Evolutionary conservation across 345 rosid species (phyloP), one percentile per base, ranked within the genome.

Genomic region (Citrus cavaleriei): DNA sequence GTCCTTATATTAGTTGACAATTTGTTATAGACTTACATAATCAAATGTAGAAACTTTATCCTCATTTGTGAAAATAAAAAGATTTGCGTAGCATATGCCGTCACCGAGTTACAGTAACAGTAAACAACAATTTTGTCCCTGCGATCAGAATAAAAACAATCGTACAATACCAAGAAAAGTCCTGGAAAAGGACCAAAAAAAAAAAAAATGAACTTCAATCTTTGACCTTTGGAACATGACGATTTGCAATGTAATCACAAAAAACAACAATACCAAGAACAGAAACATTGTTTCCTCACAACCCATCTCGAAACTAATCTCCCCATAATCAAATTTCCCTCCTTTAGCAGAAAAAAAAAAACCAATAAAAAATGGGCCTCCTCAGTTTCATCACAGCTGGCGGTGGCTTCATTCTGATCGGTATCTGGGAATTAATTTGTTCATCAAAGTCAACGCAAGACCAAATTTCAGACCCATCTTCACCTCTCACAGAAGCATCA

Each of bases 391-490:
- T 87, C 79, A 72, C 86, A 46, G 86, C 93, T 27, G 94, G 90
- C 70, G 90, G 90, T n/a, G 93, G 91, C 0, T 90, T 89, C 81
- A 80, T 91, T 19, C 78, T 91, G 58, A 89, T 90, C 74, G 95
- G 97, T 24, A 82, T 87, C 0, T 82, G 84, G 84, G 94, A 93
- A 62, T 84, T 90, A 54, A 80, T 93, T 27, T 79, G 77, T 51
- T 81, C 93, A 12, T 75, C 87, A 21, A 78, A 66, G 76, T 25
- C 79, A 65, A 57, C 74, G 34, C 49, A 6, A 49, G n/a, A 16
- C 27, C 62, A 24, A 27, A 42, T 72, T 25, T 72, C 66, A 3
- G 76, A 71, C 76, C 69, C 77, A 38, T 80, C 90, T 80, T 81
- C 91, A 14, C 83, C 87, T 58, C 32, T 66, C 24, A 38, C 75